These are phyloP conservation scores for Stephanocyclus meneghinianus DNA, from an alignment of 352 stramenopile genomes.

Conservation along the genomic window DNA sequence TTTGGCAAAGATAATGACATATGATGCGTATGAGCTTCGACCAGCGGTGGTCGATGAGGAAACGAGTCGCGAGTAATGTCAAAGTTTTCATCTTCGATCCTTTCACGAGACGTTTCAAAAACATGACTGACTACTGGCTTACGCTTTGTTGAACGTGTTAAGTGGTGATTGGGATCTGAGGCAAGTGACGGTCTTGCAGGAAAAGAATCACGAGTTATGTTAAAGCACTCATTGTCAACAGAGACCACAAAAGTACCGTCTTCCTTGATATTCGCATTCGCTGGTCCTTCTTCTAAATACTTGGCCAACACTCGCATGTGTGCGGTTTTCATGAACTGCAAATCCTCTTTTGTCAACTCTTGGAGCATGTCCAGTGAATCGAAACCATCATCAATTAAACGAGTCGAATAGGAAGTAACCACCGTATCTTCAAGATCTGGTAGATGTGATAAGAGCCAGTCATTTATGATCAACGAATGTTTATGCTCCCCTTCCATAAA, in stretches of 20 bases:
- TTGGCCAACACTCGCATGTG: background rate
- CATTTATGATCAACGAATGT: conserved; percentile 2
- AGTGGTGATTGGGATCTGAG: background rate
- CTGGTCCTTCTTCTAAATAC: background rate
- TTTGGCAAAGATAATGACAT: background rate
- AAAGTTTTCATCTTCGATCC: conserved; percentile 16
- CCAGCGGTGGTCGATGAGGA: conserved; percentile 14
- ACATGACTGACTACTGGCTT: background rate
- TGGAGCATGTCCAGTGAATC: conserved; percentile 5
- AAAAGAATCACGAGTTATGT: conserved; percentile 25
- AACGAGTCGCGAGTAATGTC: conserved; percentile 25
- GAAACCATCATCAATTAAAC: conserved; percentile 8
- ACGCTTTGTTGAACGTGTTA: background rate
- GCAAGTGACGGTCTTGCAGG: conserved; percentile 15
- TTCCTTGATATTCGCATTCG: too few species aligned
- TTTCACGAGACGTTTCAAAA: background rate
- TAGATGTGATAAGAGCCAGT: conserved; percentile 4
- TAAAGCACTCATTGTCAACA: conserved; percentile 10
- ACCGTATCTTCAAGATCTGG: background rate
- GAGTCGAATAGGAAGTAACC: background rate
- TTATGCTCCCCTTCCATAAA: conserved; percentile 5
- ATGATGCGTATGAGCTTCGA: background rate
- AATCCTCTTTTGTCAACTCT: conserved; percentile 1
- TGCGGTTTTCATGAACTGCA: conserved; percentile 5
- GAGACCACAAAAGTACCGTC: background rate